A percentile compares a stretch with the other conserved stretches of the same genome.
Evolutionary conservation across 2,329 filamentous ascomycete species (phyloP).

Genomic region (Knoxdaviesia proteae): DNA sequence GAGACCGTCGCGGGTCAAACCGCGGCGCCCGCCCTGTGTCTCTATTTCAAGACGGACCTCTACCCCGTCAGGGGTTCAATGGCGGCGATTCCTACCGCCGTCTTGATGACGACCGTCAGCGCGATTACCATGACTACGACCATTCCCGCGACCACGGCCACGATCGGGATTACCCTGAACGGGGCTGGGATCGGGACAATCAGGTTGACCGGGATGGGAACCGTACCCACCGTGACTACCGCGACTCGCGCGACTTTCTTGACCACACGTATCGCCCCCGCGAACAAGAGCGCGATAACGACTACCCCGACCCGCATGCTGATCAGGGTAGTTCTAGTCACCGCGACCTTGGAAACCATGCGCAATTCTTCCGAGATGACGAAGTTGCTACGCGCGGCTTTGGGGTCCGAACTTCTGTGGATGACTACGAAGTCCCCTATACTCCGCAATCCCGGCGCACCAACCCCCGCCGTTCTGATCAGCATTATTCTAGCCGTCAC

Average conservation of each 20-base stretch:
- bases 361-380: conserved; percentile 21
- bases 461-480: conserved; percentile 10
- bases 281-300: conserved; percentile 13
- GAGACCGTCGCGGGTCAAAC: conserved; percentile 2
- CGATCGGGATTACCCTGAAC: no score
- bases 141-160: no score
- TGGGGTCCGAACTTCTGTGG: conserved; percentile 21
- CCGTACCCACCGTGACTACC: no score
- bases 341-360: no score
- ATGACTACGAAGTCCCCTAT: no score
- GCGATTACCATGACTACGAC: conserved; percentile 19
- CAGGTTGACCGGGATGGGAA: no score
- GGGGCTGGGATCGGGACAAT: no score
- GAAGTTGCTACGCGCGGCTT: conserved; percentile 26
- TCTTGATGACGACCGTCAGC: conserved; percentile 25
- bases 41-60: conserved; percentile 27
- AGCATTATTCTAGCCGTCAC: conserved; percentile 22
- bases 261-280: conserved; percentile 3
- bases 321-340: neutral
- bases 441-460: no score
- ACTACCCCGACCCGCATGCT: conserved; percentile 7
- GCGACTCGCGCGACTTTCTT: no score
- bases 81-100: conserved; percentile 27
- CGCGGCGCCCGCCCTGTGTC: conserved; percentile 24
- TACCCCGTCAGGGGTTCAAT: conserved; percentile 16